phyloP scores from a whole-genome alignment of 306 rosid genomes.

The Carpinus viminea region DNA sequence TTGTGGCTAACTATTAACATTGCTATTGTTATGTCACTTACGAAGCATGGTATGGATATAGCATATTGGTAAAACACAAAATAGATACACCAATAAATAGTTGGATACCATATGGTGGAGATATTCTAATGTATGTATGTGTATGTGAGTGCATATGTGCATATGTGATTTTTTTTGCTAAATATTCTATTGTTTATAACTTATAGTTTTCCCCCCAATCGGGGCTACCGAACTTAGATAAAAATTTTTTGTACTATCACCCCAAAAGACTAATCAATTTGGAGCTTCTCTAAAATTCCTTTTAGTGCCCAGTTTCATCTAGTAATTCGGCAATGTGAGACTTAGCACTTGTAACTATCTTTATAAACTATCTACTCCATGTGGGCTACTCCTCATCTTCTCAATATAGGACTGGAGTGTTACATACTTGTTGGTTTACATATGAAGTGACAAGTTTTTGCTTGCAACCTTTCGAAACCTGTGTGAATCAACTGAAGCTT shows the following conservation, averaged over 20 bases:
- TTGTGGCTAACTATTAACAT: constrained; percentile 20
- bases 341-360: too few relatives aligned
- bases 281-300: too few relatives aligned
- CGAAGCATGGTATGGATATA: background rate
- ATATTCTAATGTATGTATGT: background rate
- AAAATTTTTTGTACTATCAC: too few relatives aligned
- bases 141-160: background rate
- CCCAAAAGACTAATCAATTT: too few relatives aligned
- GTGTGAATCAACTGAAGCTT: background rate
- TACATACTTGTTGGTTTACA: background rate
- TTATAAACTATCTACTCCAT: too few relatives aligned
- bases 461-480: background rate
- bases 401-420: too few relatives aligned
- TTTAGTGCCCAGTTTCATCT: too few relatives aligned
- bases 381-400: too few relatives aligned
- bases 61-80: background rate
- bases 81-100: background rate
- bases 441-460: background rate
- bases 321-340: too few relatives aligned
- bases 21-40: background rate
- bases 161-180: background rate
- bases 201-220: background rate
- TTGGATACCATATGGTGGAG: background rate
- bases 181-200: background rate
- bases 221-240: too few relatives aligned